A percentile compares a stretch with the other conserved stretches of the same genome.
Evolutionary conservation across 495 filamentous ascomycete genomes (phyloP).

Genomic region (Polyplosphaeria fusca): DNA sequence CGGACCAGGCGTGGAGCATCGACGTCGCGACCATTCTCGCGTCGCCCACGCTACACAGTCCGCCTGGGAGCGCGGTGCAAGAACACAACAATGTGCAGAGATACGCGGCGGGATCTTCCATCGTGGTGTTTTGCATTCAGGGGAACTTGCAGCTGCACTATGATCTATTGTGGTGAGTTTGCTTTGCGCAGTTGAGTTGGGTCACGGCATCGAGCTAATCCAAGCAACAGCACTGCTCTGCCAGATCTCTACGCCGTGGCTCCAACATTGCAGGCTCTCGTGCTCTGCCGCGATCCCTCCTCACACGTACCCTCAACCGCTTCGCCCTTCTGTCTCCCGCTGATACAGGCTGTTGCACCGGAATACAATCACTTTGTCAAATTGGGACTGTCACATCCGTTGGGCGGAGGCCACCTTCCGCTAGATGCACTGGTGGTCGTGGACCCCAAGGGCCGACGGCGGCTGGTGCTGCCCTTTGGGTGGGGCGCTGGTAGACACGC

Average conservation of each 20-base stretch:
- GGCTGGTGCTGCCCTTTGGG: conserved; percentile 45
- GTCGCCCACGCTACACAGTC: conserved; percentile 16
- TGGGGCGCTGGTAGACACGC: conserved; percentile 42
- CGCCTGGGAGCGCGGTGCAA: conserved; percentile 2
- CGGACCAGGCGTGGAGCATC: conserved; percentile 27
- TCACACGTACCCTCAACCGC: conserved; percentile 22
- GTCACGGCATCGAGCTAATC: background rate
- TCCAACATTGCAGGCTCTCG: conserved; percentile 29
- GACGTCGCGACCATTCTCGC: conserved; percentile 25
- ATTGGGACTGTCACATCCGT: conserved; percentile 45
- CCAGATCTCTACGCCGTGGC: conserved; percentile 22
- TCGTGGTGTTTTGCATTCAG: conserved; percentile 30
- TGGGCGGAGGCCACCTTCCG: conserved; percentile 43
- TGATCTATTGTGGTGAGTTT: conserved; percentile 29
- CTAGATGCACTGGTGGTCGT: conserved; percentile 47
- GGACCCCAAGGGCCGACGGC: conserved; percentile 36
- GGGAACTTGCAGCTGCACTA: conserved; percentile 29
- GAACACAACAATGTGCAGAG: conserved; percentile 23
- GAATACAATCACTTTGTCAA: conserved; percentile 31
- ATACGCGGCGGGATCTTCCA: conserved; percentile 4
- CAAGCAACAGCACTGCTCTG: conserved; percentile 6
- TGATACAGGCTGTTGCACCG: conserved; percentile 27
- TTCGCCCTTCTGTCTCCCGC: conserved; percentile 15
- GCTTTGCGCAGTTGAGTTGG: background rate
- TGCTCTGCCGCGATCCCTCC: conserved; percentile 30